A percentile compares a stretch with the other conserved stretches of the same genome.
phyloP scores from a whole-genome alignment of 2,329 filamentous ascomycete species.

The Fusarium agapanthi region DNA sequence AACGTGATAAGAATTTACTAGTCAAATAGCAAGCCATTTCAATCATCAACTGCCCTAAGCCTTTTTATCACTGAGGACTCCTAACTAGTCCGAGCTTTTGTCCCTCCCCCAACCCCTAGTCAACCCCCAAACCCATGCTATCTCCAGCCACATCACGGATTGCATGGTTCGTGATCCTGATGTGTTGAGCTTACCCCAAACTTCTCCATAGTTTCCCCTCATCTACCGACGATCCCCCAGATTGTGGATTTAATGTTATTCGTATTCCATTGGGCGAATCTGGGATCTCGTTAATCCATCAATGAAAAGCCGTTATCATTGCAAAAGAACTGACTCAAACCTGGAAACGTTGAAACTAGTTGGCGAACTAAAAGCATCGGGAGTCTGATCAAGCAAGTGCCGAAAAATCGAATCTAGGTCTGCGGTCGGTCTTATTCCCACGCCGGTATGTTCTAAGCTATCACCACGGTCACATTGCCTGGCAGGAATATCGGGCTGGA shows the following conservation, averaged over 20 bases:
- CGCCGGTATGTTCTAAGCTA: neutral
- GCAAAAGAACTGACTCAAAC: neutral
- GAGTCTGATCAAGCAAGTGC: slow-evolving; percentile 8
- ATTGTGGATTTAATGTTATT: neutral
- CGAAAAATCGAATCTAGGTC: neutral
- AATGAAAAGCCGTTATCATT: neutral
- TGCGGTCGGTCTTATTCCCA: neutral
- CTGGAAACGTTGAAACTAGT: neutral
- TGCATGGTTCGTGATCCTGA: neutral
- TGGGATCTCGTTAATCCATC: neutral
- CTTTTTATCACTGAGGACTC: neutral
- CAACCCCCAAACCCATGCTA: slow-evolving; percentile 1
- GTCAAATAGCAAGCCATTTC: neutral
- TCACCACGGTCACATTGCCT: neutral
- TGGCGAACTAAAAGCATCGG: neutral
- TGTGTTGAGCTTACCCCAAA: slow-evolving; percentile 8
- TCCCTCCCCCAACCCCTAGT: neutral
- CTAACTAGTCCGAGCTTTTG: neutral
- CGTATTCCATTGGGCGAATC: neutral
- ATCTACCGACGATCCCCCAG: neutral
- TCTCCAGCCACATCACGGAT: neutral
- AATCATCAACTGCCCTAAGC: neutral
- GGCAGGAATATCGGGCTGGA: neutral
- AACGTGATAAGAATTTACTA: neutral
- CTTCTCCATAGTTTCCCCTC: slow-evolving; percentile 21